Evolutionary conservation across 2,329 filamentous ascomycete species (phyloP), one percentile per base, ranked within the genome.

Genomic region (Thyridium curvatum): DNA sequence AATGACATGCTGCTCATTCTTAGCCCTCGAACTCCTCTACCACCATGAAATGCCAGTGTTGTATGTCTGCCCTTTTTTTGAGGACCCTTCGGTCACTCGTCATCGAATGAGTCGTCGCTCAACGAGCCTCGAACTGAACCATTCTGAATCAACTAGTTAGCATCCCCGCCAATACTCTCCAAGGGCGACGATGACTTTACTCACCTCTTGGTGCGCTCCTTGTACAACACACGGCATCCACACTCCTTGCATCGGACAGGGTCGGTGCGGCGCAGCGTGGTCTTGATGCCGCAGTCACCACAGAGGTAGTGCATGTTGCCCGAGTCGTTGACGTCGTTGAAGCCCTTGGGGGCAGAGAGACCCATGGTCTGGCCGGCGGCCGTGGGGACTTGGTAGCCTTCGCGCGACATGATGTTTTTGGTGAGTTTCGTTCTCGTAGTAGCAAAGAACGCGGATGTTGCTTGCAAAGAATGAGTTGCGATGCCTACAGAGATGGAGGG

Each of bases 91-190:
- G 38, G 13, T 26, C 15, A 15, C 16, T 12, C 16, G 35, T 31
- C 8, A n/a, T 26, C 10, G 21, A 26, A 26, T 26, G 21, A 26
- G 10, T 26, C 21, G 6, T 26, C 21, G 16, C 46, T 73, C 64
- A 97, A 66, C 91, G 79, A 37, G 93, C 93, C 72, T 98, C 90
- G 56, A 98, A 97, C 68, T 98, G 93, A 37, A 97, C 90, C 90
- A 97, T 96, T 58, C 91, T 94, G 52, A 40, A 35, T 32, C 9
- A 41, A 14, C 39, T 16, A 16, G 40, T 59, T 40, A 58, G 51
- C 43, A 42, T 35, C 38, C 32, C 46, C 40, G 40, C 30, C 33
- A 39, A 41, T 18, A 7, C 32, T 17, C 13, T 34, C 18, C 12
- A 15, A 17, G 35, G 5, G 14, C 34, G 16, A 14, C 33, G 28